phyloP scores from a whole-genome alignment of 2,329 filamentous ascomycete species.

The Xylariaceae sp. region DNA sequence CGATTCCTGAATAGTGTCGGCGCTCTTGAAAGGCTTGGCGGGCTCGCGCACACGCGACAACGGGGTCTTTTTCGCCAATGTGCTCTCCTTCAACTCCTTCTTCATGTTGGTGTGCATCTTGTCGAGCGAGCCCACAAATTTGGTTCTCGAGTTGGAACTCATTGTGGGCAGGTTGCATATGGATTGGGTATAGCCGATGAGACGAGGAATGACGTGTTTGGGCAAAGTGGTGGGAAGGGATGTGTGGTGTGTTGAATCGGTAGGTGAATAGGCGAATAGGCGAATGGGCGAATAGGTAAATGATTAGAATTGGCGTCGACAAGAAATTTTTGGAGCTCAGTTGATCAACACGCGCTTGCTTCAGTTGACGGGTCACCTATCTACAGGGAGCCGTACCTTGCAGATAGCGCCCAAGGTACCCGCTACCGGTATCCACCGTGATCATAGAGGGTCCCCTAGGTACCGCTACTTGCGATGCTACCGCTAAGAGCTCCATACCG shows the following conservation, averaged over 20 bases:
- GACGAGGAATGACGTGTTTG: not conserved
- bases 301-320: not conserved
- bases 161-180: constrained; percentile 12
- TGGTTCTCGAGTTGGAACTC: constrained; percentile 13
- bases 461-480: no score
- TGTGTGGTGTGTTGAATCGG: not conserved
- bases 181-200: not conserved
- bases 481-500: no score
- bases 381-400: no score
- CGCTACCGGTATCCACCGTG: no score
- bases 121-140: constrained; percentile 19
- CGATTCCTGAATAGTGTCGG: constrained; percentile 28
- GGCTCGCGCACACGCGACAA: constrained; percentile 15
- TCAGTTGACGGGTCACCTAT: not conserved
- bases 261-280: not conserved
- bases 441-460: no score
- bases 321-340: constrained; percentile 13
- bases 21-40: constrained; percentile 17
- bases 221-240: not conserved
- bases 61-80: constrained; percentile 19
- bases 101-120: constrained; percentile 25
- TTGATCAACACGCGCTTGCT: constrained; percentile 1
- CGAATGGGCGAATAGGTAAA: not conserved
- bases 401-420: no score
- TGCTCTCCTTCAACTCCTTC: constrained; percentile 24